These are phyloP conservation scores for Monosporascus cannonballus DNA, from an alignment of 2,329 filamentous ascomycete genomes.

Conservation along the genomic window DNA sequence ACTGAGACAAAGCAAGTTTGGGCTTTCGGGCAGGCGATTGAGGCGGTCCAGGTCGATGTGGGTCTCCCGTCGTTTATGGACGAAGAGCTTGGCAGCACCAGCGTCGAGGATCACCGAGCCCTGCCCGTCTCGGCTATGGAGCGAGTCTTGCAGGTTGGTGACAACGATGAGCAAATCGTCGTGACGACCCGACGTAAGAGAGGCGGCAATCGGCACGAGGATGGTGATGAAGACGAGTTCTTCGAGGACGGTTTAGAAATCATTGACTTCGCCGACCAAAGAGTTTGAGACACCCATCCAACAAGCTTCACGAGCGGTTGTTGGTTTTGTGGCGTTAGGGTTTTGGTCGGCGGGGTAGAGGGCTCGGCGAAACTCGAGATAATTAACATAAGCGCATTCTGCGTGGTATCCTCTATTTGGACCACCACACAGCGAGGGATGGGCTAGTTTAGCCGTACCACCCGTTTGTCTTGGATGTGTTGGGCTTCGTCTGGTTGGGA, in stretches of 20 bases:
- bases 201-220: conserved; percentile 42
- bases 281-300: conserved; percentile 40
- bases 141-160: conserved; percentile 51
- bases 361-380: too few species aligned
- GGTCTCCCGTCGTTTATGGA: conserved; percentile 41
- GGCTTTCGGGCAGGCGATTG: conserved; percentile 56
- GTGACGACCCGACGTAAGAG: conserved; percentile 72
- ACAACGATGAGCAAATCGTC: conserved; percentile 69
- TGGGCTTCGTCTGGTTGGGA: conserved; percentile 11
- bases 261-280: conserved; percentile 74
- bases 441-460: not conserved
- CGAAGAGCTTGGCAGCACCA: conserved; percentile 42
- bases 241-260: conserved; percentile 93
- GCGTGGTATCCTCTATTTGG: not conserved
- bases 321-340: conserved; percentile 2
- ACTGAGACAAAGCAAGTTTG: conserved; percentile 32
- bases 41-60: conserved; percentile 45
- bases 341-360: too few species aligned
- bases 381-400: too few species aligned
- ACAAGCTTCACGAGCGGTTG: conserved; percentile 1
- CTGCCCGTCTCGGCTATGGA: conserved; percentile 60
- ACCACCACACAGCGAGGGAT: not conserved
- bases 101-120: conserved; percentile 50
- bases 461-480: conserved; percentile 5
- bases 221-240: conserved; percentile 65